A percentile compares a stretch with the other conserved stretches of the same genome.
Conservation (phyloP, 2,329 filamentous ascomycete species). For the Beauveria bassiana region DNA sequence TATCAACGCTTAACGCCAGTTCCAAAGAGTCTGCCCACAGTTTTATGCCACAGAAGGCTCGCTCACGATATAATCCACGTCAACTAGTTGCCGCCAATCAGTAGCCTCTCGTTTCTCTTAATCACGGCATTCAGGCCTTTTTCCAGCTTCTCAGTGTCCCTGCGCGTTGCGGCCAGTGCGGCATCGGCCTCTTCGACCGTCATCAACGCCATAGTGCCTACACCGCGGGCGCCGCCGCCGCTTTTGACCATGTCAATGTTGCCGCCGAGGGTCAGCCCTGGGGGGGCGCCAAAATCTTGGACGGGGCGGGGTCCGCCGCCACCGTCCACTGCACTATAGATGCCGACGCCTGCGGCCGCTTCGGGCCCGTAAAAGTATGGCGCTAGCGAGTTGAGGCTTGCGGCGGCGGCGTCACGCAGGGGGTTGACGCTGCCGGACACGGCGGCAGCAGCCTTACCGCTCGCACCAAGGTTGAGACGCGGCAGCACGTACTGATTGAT, state of each 20-base stretch:
- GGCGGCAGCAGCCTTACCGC: constrained; percentile 30
- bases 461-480: constrained; percentile 45
- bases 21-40: background rate
- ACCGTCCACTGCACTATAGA: constrained; percentile 32
- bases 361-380: constrained; percentile 48
- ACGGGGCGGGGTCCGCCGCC: constrained; percentile 22
- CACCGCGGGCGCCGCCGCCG: constrained; percentile 19
- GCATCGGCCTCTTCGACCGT: constrained; percentile 56
- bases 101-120: constrained; percentile 49
- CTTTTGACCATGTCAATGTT: constrained; percentile 25
- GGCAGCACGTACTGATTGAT: constrained; percentile 63
- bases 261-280: constrained; percentile 13
- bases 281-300: constrained; percentile 25
- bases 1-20: background rate
- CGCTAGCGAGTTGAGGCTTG: constrained; percentile 46
- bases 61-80: background rate
- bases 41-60: background rate
- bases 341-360: constrained; percentile 36
- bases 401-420: constrained; percentile 38
- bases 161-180: constrained; percentile 42
- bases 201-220: constrained; percentile 46
- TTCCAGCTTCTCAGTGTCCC: constrained; percentile 55
- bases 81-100: constrained; percentile 29
- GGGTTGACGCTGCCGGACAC: constrained; percentile 26
- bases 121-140: constrained; percentile 53